phyloP scores from a whole-genome alignment of 345 rosid genomes.

The Odontarrhena argentea region DNA sequence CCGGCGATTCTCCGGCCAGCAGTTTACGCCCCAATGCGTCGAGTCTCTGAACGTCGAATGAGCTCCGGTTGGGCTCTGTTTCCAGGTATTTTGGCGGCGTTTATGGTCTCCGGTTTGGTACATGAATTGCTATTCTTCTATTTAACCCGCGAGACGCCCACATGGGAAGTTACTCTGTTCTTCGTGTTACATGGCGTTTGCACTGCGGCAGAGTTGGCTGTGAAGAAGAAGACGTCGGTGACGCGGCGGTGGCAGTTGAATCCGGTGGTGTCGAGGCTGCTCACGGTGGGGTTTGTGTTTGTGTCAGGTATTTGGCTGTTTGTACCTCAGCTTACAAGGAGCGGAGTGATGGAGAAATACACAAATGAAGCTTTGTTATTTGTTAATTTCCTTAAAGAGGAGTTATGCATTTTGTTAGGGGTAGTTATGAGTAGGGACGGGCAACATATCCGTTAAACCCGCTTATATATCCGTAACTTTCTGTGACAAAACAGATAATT shows the following conservation, averaged over 20 bases:
- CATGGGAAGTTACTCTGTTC: constrained; percentile 41
- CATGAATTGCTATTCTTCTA: constrained; percentile 36
- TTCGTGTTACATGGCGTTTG: constrained; percentile 39
- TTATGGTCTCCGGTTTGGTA: constrained; percentile 31
- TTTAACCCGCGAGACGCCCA: constrained; percentile 27
- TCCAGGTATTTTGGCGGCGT: constrained; percentile 16
- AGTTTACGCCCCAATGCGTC: constrained; percentile 38
- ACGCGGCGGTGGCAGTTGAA: constrained; percentile 10
- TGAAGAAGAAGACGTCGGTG: constrained; percentile 8
- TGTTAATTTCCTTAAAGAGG: neutral
- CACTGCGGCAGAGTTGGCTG: constrained; percentile 20
- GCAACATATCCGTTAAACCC: too few relatives aligned
- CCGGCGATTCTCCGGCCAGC: constrained; percentile 43
- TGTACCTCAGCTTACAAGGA: constrained; percentile 32
- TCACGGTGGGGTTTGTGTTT: constrained; percentile 35
- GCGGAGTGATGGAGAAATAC: neutral
- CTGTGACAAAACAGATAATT: too few relatives aligned
- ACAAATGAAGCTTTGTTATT: constrained; percentile 16
- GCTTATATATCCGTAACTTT: too few relatives aligned
- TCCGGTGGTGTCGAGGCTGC: constrained; percentile 7
- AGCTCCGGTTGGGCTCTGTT: neutral
- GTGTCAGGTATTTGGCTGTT: constrained; percentile 41
- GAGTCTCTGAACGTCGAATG: neutral
- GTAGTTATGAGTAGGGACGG: too few relatives aligned
- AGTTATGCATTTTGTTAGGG: too few relatives aligned